A percentile compares a stretch with the other conserved stretches of the same genome.
Evolutionary conservation across 2,329 filamentous ascomycete species (phyloP).

Genomic region (Ophiostoma fasciatum): DNA sequence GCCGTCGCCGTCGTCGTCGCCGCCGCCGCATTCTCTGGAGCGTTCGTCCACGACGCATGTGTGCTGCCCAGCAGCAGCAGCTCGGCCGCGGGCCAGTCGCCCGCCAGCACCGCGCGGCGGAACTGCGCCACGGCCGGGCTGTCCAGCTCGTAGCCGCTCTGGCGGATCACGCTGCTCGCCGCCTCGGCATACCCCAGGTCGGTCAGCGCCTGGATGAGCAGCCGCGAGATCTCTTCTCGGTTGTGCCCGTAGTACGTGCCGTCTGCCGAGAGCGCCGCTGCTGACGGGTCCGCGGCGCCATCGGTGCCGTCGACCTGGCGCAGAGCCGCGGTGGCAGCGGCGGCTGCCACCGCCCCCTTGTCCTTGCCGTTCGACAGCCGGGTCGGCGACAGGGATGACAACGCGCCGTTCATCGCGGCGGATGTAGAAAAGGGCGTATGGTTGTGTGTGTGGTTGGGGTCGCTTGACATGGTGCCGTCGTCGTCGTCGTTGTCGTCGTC

Average conservation of each 20-base stretch:
- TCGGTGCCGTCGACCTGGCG: not conserved
- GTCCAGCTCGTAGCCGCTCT: conserved; percentile 82
- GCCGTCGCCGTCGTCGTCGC: no score
- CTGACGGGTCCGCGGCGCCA: no score
- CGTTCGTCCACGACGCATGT: no score
- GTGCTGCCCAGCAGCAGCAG: conserved; percentile 60
- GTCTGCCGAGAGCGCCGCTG: not conserved
- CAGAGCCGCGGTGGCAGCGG: not conserved
- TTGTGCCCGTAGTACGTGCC: conserved; percentile 71
- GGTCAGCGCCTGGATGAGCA: conserved; percentile 78
- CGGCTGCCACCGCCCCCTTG: not conserved
- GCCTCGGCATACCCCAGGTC: conserved; percentile 77
- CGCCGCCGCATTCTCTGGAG: no score
- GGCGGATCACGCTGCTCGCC: conserved; percentile 57
- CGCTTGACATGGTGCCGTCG: no score
- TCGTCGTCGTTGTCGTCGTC: not conserved
- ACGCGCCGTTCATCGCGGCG: conserved; percentile 39
- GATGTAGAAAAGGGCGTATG: not conserved
- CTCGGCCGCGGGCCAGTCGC: conserved; percentile 79
- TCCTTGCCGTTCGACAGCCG: conserved; percentile 17
- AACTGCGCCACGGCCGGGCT: conserved; percentile 78
- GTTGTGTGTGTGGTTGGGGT: no score
- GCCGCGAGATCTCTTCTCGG: conserved; percentile 81
- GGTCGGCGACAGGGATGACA: no score
- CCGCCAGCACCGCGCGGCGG: conserved; percentile 61